Base-by-base conservation (phyloP, 805 yeast genomes). In the Metschnikowia reukaufii region DNA sequence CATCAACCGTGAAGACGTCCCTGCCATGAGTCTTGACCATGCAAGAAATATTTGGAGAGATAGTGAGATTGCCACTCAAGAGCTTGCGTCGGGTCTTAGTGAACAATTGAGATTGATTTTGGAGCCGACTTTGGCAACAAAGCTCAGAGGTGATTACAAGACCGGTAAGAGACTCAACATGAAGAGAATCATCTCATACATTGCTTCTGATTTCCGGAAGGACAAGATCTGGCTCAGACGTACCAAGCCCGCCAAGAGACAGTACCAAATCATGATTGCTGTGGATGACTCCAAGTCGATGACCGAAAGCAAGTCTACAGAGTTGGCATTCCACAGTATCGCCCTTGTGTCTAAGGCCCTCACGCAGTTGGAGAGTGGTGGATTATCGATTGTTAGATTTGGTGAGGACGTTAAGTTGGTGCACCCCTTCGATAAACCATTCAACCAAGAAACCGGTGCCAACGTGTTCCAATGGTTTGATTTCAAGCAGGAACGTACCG, bases 181-280 rank as follows among this genome's bases (percentile, higher is more conserved):
- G 98, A 94, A 92, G 74, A 78, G 97, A 56, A 94, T 94, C 59
- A 94, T 94, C 60, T 96, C 98, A 6, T 94, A 92, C 66, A 94
- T 94, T 73, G 99, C 99, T 0, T 88, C 96, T 32, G 96, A 90
- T 60, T 94, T 89, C 80, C 83, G 96, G 61, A 94, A 94, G 65
- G 99, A 94, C 66, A 94, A 94, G 74, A 94, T 94, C 48, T 94
- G 99, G 99, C 78, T 94, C 70, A 82, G 97, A 64, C 82, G 99
- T 67, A 90, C 97, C 6, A 92, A 94, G 63, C 99, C 99, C 47
- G 87, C 96, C 56, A 94, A 94, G 73, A 83, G 99, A 60, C 94
- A 91, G 64, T 94, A 94, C 66, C 99, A 94, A 72, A 88, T 94
- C 52, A 88, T 95, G 97, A 86, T 94, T 55, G 91, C 99, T 0